Evolutionary conservation across 495 filamentous ascomycete genomes (phyloP).

Genomic region (Penicillium cinerascens): DNA sequence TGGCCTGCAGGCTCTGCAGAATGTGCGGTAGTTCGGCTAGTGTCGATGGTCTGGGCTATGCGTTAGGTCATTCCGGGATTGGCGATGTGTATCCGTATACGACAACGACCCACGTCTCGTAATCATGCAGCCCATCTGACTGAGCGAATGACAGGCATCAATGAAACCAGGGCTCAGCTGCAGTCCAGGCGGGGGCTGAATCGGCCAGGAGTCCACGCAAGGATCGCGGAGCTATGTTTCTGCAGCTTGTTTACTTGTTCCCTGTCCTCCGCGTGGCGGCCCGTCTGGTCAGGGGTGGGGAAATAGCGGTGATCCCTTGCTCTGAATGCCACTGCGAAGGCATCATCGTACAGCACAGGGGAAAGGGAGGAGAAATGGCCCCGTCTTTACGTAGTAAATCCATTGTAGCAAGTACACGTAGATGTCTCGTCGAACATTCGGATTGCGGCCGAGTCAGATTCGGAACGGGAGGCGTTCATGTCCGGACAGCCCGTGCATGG

Average conservation of each 20-base stretch:
- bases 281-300: neutral
- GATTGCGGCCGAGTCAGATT: slow-evolving; percentile 1
- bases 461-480: neutral
- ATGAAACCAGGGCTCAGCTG: slow-evolving; percentile 13
- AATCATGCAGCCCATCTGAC: neutral
- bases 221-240: slow-evolving; percentile 15
- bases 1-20: neutral
- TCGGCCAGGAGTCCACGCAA: slow-evolving; percentile 23
- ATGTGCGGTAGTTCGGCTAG: neutral
- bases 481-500: neutral
- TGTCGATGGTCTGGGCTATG: neutral
- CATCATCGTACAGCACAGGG: neutral
- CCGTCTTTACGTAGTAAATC: no score
- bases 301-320: neutral
- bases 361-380: neutral
- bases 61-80: neutral
- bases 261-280: neutral
- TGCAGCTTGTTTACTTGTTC: neutral
- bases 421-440: neutral
- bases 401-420: neutral
- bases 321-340: neutral
- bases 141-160: neutral
- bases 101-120: neutral
- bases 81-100: neutral
- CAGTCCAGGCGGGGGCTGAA: slow-evolving; percentile 4